These are phyloP conservation scores for Podila verticillata DNA, from an alignment of 192 early-diverging fungal species.

Conservation along the genomic window DNA sequence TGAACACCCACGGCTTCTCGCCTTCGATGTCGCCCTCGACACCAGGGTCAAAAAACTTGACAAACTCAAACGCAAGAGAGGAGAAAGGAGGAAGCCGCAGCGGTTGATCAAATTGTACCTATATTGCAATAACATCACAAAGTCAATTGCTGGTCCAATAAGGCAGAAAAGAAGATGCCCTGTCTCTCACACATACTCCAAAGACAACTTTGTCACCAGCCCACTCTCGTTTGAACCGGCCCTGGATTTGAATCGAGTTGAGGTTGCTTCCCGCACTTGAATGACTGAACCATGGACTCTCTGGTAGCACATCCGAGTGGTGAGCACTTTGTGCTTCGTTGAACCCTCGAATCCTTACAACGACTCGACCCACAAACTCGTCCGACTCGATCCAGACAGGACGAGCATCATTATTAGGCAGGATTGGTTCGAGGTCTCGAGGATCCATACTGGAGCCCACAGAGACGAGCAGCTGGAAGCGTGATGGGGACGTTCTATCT, in stretches of 20 bases:
- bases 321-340: not conserved
- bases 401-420: conserved; percentile 23
- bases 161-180: not conserved
- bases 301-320: too few relatives aligned
- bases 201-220: conserved; percentile 73
- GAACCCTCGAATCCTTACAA: conserved; percentile 15
- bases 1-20: conserved; percentile 72
- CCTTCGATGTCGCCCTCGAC: conserved; percentile 70
- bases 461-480: conserved; percentile 14
- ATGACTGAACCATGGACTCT: not conserved
- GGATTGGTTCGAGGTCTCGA: not conserved
- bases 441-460: conserved; percentile 10
- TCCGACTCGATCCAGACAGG: conserved; percentile 27
- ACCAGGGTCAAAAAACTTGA: conserved; percentile 77
- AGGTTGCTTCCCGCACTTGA: not conserved
- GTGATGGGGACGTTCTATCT: not conserved
- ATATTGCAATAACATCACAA: not conserved
- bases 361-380: conserved; percentile 29
- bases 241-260: conserved; percentile 64
- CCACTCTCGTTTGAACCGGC: conserved; percentile 69
- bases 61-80: conserved; percentile 75
- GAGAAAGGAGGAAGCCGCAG: conserved; percentile 69
- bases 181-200: conserved; percentile 48
- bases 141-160: not conserved
- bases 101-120: conserved; percentile 70